Evolutionary conservation across 2,329 filamentous ascomycete genomes (phyloP).

Genomic region (Lasiodiplodia sp.): DNA sequence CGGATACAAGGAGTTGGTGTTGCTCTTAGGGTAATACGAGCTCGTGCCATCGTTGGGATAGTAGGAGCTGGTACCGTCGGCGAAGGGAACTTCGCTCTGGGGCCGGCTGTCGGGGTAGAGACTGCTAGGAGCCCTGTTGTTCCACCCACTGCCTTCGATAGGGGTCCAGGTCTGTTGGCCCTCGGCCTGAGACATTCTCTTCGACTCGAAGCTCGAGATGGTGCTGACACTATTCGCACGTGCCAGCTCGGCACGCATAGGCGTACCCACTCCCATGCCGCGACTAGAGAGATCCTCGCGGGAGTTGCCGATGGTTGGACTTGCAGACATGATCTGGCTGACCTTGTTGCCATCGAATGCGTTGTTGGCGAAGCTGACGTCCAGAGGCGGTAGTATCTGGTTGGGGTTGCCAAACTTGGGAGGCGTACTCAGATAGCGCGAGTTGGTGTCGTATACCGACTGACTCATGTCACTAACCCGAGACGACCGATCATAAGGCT

Average conservation of each 20-base stretch:
- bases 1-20: conserved; percentile 34
- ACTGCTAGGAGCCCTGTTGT: conserved; percentile 50
- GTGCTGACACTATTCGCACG: conserved; percentile 47
- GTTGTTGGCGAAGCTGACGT: conserved; percentile 58
- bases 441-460: conserved; percentile 64
- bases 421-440: conserved; percentile 60
- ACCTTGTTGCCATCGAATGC: conserved; percentile 65
- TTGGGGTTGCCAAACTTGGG: conserved; percentile 55
- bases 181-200: conserved; percentile 39
- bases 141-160: conserved; percentile 37
- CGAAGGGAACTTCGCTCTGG: conserved; percentile 55
- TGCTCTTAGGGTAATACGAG: conserved; percentile 56
- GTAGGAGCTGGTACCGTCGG: conserved; percentile 63
- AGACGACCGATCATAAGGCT: conserved; percentile 61
- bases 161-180: conserved; percentile 46
- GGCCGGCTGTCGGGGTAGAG: conserved; percentile 53
- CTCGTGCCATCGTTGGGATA: conserved; percentile 63
- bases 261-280: conserved; percentile 33
- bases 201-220: conserved; percentile 37
- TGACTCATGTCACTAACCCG: conserved; percentile 49
- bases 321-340: conserved; percentile 71
- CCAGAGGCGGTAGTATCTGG: conserved; percentile 73
- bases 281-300: conserved; percentile 48
- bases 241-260: conserved; percentile 48
- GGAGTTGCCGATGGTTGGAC: conserved; percentile 72